Percentiles rank a stretch among this genome's conserved stretches.
These are phyloP conservation scores for Hericium alpestre DNA, from an alignment of 768 basidiomycete genomes.

Conservation along the genomic window DNA sequence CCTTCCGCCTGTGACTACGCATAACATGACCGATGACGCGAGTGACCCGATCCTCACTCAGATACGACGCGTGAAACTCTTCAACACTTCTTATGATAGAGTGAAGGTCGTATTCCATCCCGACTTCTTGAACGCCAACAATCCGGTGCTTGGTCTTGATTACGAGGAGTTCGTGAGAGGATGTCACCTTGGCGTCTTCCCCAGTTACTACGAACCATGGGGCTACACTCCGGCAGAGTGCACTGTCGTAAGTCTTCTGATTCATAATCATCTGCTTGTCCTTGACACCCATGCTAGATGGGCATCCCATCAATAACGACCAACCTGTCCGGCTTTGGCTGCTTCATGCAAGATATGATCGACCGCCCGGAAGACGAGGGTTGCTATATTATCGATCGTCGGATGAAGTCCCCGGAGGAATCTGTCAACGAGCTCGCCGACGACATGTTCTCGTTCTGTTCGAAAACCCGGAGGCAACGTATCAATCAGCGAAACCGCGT, in stretches of 20 bases:
- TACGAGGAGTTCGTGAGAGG: constrained; percentile 99
- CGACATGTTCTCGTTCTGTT: constrained; percentile 63
- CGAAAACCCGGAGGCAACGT: constrained; percentile 86
- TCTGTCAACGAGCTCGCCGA: constrained; percentile 77
- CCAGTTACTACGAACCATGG: constrained; percentile 95
- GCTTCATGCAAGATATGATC: constrained; percentile 97
- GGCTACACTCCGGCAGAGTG: constrained; percentile 97
- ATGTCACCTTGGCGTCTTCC: constrained; percentile 97
- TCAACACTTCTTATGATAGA: constrained; percentile 80
- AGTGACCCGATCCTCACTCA: constrained; percentile 92
- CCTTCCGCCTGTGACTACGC: constrained; percentile 93
- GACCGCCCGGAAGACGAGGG: constrained; percentile 92
- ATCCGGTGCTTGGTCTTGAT: constrained; percentile 92
- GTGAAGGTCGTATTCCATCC: constrained; percentile 99
- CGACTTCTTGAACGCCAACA: constrained; percentile 95
- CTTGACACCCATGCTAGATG: constrained; percentile 46
- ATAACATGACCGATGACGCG: constrained; percentile 95
- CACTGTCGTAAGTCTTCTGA: constrained; percentile 65
- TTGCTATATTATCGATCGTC: constrained; percentile 92
- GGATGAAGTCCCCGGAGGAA: constrained; percentile 82
- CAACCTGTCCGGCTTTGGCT: constrained; percentile 95
- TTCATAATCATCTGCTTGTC: background rate
- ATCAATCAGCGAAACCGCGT: constrained; percentile 99
- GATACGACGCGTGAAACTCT: constrained; percentile 85
- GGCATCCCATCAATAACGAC: constrained; percentile 96